Evolutionary conservation across 768 basidiomycete species (phyloP), one percentile per base, ranked within the genome.

Genomic region (Mycena chlorophos): DNA sequence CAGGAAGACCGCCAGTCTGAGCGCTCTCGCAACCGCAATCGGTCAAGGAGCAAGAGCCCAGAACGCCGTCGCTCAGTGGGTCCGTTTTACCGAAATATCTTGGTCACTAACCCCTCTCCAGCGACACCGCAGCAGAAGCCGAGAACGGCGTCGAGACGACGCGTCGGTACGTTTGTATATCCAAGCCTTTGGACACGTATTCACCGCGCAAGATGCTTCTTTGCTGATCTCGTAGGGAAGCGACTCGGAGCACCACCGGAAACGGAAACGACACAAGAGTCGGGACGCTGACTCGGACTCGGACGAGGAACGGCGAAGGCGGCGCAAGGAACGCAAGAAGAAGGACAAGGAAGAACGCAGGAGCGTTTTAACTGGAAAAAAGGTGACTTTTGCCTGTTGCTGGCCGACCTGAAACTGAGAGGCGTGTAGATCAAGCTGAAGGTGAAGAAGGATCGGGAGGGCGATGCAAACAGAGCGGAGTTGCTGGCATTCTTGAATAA

Each of bases 301-400:
- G 19, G 52, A 54, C n/a, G 52, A 57, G 2, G 60, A 62, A 20
- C 56, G 58, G 27, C 52, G 60, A 40, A 73, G 65, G 63, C 76
- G 70, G 57, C 62, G 66, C 29, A 75, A 65, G 58, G 73, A 74
- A 17, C 71, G 71, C 60, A 72, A 69, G 54, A 69, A 71, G 26
- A 75, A 68, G 47, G 73, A 73, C 34, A 71, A 72, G 55, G 78
- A 79, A 16, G 82, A 82, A 54, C 70, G 76, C 42, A 71, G 83
- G 20, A 86, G 84, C 60, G 71, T 83, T 26, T 60, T 86, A 56
- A 86, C 84, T 3, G 84, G 84, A 0, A 85, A 85, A 63, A 85
- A 83, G 80, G 83, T 80, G 23, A 20, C 49, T 54, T 40, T 34
- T 48, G 22, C 2, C 38, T 54, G 27, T 30, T 31, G 49, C 5